Conservation (phyloP, 441 rosid species). For the Erysimum cheiri region DNA sequence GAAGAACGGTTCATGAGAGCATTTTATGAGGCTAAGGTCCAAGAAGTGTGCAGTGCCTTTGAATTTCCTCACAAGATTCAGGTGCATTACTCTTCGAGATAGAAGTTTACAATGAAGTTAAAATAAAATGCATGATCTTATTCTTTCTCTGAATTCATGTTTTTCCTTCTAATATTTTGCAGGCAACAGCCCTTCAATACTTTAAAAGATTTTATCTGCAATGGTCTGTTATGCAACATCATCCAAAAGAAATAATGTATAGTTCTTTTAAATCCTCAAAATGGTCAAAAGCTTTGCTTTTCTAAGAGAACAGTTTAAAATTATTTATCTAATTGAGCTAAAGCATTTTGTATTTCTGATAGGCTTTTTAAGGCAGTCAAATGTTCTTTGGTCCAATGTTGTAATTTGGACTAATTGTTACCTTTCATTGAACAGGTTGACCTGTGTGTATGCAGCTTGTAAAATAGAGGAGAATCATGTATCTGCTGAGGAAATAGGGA, state of each 20-base stretch:
- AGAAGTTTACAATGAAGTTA: conserved; percentile 5
- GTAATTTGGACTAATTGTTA: conserved; percentile 37
- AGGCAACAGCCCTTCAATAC: conserved; percentile 96
- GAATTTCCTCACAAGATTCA: conserved; percentile 96
- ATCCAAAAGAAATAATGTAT: conserved; percentile 92
- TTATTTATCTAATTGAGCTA: not conserved
- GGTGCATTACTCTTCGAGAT: conserved; percentile 54
- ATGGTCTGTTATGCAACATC: conserved; percentile 99
- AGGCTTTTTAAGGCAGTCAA: not conserved
- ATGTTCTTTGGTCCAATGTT: not conserved
- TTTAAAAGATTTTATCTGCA: conserved; percentile 95
- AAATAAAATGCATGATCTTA: not conserved
- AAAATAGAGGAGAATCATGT: conserved; percentile 98
- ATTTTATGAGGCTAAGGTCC: conserved; percentile 84
- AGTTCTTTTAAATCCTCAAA: conserved; percentile 41
- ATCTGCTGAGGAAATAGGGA: conserved; percentile 99
- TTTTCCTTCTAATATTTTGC: conserved; percentile 42
- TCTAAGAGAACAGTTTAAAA: conserved; percentile 3
- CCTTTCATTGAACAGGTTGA: conserved; percentile 65
- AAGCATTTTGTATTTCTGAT: conserved; percentile 2
- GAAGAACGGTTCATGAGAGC: conserved; percentile 91
- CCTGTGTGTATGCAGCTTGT: conserved; percentile 94
- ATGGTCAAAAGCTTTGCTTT: conserved; percentile 1
- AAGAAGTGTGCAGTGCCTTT: conserved; percentile 96
- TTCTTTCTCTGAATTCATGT: conserved; percentile 22